A percentile compares a stretch with the other conserved stretches of the same genome.
phyloP scores from a whole-genome alignment of 2,329 filamentous ascomycete species.

The Aureobasidium leucospermi region DNA sequence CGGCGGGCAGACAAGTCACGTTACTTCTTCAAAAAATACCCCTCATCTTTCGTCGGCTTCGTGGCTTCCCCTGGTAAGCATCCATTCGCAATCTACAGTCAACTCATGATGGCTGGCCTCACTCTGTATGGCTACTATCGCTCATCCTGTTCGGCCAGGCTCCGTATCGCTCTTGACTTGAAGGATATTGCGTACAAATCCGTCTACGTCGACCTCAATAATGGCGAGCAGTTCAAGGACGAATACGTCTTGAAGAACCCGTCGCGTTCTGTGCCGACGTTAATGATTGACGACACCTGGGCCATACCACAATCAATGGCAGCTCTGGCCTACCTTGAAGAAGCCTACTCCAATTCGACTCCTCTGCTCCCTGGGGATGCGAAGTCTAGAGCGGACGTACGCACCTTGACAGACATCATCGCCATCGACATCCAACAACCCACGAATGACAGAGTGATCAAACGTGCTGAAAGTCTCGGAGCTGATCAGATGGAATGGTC shows the following conservation, averaged over 20 bases:
- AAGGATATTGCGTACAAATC: constrained; percentile 46
- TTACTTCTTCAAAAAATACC: too few relatives aligned
- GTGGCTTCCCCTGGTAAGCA: too few relatives aligned
- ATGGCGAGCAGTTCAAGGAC: constrained; percentile 43
- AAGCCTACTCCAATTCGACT: constrained; percentile 36
- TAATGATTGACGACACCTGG: constrained; percentile 32
- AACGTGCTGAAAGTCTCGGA: constrained; percentile 40
- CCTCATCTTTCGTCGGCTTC: too few relatives aligned
- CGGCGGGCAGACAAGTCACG: too few relatives aligned
- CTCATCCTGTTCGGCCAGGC: constrained; percentile 55
- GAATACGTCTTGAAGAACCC: constrained; percentile 47
- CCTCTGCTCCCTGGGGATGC: constrained; percentile 40
- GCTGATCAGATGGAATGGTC: constrained; percentile 45
- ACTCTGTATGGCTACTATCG: constrained; percentile 54
- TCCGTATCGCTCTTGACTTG: constrained; percentile 53
- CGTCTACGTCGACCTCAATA: constrained; percentile 47
- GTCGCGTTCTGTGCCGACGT: constrained; percentile 47
- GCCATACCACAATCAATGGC: constrained; percentile 44
- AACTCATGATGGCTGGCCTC: not conserved
- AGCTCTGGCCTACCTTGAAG: constrained; percentile 56
- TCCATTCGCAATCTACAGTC: too few relatives aligned
- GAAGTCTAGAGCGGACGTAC: constrained; percentile 43
- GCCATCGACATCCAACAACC: constrained; percentile 53
- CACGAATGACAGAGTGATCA: constrained; percentile 50
- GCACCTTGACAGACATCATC: constrained; percentile 49